phyloP scores from a whole-genome alignment of 2,329 filamentous ascomycete species.

The Verticillium dahliae region DNA sequence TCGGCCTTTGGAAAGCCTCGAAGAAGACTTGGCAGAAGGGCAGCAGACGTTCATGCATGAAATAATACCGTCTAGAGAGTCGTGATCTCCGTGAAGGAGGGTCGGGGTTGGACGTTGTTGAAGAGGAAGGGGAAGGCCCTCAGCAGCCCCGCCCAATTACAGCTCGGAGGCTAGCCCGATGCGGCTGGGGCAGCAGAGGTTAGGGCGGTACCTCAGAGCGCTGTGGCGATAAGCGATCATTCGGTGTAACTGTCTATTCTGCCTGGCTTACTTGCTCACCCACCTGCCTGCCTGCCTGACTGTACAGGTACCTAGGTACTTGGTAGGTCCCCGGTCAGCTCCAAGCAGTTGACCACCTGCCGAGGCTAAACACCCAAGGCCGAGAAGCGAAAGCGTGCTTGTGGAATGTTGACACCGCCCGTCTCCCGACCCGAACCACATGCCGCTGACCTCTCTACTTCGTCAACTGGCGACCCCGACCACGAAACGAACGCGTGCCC shows the following conservation, averaged over 20 bases:
- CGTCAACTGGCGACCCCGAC: slow-evolving; percentile 6
- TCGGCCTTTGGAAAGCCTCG: not conserved
- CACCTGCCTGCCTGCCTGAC: too few relatives aligned
- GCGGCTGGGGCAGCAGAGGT: not conserved
- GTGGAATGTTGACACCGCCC: not conserved
- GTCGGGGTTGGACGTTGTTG: not conserved
- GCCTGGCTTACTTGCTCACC: too few relatives aligned
- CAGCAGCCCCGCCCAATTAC: not conserved
- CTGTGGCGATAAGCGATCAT: slow-evolving; percentile 1
- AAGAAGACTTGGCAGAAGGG: not conserved
- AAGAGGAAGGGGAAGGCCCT: not conserved
- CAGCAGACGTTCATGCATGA: not conserved
- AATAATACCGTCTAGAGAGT: not conserved
- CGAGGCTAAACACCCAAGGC: slow-evolving; percentile 12
- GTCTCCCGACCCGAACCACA: slow-evolving; percentile 6
- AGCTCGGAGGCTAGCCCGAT: not conserved
- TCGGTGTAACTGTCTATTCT: not conserved
- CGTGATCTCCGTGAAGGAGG: not conserved
- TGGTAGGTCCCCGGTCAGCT: not conserved
- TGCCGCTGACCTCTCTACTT: slow-evolving; percentile 7
- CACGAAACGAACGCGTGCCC: slow-evolving; percentile 10
- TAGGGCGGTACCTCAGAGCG: not conserved
- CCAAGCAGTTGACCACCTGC: slow-evolving; percentile 3
- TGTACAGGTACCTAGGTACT: too few relatives aligned
- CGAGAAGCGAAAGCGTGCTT: slow-evolving; percentile 10